Evolutionary conservation across 2,329 filamentous ascomycete species (phyloP), one percentile per base, ranked within the genome.

Genomic region (Ophidiomyces ophidiicola): DNA sequence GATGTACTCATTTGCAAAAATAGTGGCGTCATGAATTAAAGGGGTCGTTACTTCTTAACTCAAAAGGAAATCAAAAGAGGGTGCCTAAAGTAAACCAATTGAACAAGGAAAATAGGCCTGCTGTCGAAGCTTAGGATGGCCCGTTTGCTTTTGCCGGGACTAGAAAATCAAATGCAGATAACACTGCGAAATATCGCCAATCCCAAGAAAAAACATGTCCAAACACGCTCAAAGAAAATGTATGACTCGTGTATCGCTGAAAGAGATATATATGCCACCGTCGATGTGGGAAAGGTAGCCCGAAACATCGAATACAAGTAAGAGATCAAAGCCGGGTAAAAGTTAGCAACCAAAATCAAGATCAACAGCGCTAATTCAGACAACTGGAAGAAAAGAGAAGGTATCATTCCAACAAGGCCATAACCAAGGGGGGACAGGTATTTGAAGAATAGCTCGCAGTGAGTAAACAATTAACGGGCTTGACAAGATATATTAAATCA

Each of bases 331-430:
- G n/a, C n/a, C n/a, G n/a, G n/a, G n/a, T n/a, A n/a, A n/a, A n/a
- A n/a, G n/a, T n/a, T n/a, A n/a, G n/a, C n/a, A n/a, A n/a, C n/a
- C n/a, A 29, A 20, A 21, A 15, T 12, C 14, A 15, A 19, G 14
- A 26, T 15, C 23, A 26, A 30, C 11, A 15, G 11, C 17, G 17
- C 12, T 28, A 28, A 20, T n/a, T n/a, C n/a, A 11, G 15, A 33
- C 3, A 33, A 7, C 19, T 17, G 23, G 30, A 11, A 25, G 28
- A 20, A 19, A 28, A 44, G 39, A 45, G 44, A 39, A 42, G 39
- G 38, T 38, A 45, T 33, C 47, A 26, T 32, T 39, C 28, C 29
- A 23, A 25, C 6, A 39, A 33, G 3, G 12, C 11, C 25, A 24
- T 45, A 45, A 43, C 20, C 29, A 14, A 23, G 34, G 44, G n/a